Base-by-base conservation (phyloP, 208 protist genomes). In the Trypanosoma rangeli region DNA sequence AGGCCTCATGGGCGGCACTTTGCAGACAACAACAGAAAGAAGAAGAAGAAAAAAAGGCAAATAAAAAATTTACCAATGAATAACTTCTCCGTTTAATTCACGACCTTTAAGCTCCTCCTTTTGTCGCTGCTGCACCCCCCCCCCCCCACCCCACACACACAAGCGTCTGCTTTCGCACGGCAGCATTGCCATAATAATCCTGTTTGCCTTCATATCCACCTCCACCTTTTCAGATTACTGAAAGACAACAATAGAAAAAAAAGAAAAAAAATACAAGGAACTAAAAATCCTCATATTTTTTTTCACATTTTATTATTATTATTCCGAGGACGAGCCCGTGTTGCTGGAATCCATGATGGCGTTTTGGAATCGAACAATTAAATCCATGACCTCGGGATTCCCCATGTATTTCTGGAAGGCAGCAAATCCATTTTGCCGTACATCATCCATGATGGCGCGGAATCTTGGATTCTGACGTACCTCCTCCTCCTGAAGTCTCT, bases 381-480 rank as follows among this genome's bases (percentile, higher is more conserved):
- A 59, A 22, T 90, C 72, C 86, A 96, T 93, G 48, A 97, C 87
- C 46, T 97, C 91, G 0, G 94, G 94, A 67, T 97, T 91, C 26
- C 79, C 81, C 58, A 97, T 86, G 78, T 97, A 94, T 78, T 95
- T 94, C 77, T 94, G 82, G 66, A 97, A 91, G 24, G 91, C 94
- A 22, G 70, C 66, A 70, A 85, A 84, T 35, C 94, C 92, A 63
- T 95, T 94, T 42, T 64, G 69, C 54, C 85, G 75, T 49, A 97
- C 83, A 66, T 96, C 92, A 44, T 88, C 87, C 84, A 93, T 91
- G 57, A 96, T 89, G 48, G 71, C 65, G 3, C 70, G 79, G 42
- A 96, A 78, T 58, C 88, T 90, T 35, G 94, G 92, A 76, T 97
- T 96, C 55, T 86, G 84, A 49, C 74, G 68, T 46, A 94, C 75